phyloP scores from a whole-genome alignment of 2,329 filamentous ascomycete genomes.

The Claviceps sp. region DNA sequence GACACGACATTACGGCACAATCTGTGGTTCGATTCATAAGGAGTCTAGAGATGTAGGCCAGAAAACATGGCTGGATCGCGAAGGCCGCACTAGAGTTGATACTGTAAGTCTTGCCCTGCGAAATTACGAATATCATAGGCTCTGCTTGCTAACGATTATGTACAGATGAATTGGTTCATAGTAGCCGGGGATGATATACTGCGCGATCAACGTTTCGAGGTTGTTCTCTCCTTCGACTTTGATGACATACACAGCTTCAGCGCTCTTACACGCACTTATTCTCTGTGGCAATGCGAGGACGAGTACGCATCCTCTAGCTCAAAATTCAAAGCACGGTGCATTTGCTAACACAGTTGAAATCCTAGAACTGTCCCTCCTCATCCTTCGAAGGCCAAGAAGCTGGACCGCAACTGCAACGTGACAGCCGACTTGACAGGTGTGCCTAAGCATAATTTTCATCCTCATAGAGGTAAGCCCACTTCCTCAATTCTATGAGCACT shows the following conservation, averaged over 20 bases:
- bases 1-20: not conserved
- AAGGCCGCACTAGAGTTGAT: not conserved
- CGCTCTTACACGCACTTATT: no score
- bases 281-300: no score
- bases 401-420: not conserved
- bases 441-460: not conserved
- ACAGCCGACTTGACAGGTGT: not conserved
- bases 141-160: not conserved
- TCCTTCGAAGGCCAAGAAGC: not conserved
- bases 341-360: no score
- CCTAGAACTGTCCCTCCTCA: not conserved
- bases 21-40: accelerated
- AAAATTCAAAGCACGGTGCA: no score
- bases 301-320: no score
- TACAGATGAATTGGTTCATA: constrained; percentile 1
- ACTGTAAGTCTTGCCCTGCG: not conserved
- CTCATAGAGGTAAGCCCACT: not conserved
- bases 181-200: not conserved
- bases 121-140: no score
- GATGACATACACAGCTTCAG: not conserved
- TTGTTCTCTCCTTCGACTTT: not conserved
- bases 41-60: not conserved
- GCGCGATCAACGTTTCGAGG: not conserved
- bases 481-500: not conserved
- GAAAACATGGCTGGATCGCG: not conserved